Evolutionary conservation across 371 early-diverging fungal species (phyloP), one percentile per base, ranked within the genome.

Genomic region (Polyrhizophydium stewartii): DNA sequence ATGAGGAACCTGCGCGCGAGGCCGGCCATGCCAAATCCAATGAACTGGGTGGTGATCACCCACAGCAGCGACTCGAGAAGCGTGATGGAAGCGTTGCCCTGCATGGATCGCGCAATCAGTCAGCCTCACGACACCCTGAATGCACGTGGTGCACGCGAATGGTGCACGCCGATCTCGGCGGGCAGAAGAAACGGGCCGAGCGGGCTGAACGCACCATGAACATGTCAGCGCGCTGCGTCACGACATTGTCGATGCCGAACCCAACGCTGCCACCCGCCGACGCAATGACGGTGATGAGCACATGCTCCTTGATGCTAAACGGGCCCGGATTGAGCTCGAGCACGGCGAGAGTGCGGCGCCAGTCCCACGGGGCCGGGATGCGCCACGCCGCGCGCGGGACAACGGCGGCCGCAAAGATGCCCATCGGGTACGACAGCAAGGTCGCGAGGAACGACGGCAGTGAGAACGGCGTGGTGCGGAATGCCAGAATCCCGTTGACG

Each of bases 251-350:
- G 35, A 89, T 77, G 25, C 88, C 89, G 68, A 89, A 89, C 21
- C 52, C 55, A 3, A 21, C n/a, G 87, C 56, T n/a, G 10, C 10
- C 56, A 6, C 13, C 37, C 9, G 56, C 7, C 19, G 21, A 16
- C 5, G 53, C 53, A 32, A 55, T 55, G 35, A 53, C 21, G 5
- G 19, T n/a, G 12, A 30, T n/a, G 35, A 32, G 30, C 35, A 32
- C 30, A 32, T 53, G 53, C 16, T 93, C 93, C 70, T 93, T 93
- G 68, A 90, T 84, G 63, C 84, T 85, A 74, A 93, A 93, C 1
- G 89, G 89, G 6, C 92, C 92, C 5, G 93, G 91, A 45, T 93
- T 93, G 63, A 85, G 79, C 22, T 56, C 33, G 25, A 62, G 59
- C 17, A 51, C 46, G 33, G 55, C 22, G 30, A 40, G 32, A 35